Evolutionary conservation across 768 basidiomycete species (phyloP).

Genomic region (Leucosporidium yakuticum): DNA sequence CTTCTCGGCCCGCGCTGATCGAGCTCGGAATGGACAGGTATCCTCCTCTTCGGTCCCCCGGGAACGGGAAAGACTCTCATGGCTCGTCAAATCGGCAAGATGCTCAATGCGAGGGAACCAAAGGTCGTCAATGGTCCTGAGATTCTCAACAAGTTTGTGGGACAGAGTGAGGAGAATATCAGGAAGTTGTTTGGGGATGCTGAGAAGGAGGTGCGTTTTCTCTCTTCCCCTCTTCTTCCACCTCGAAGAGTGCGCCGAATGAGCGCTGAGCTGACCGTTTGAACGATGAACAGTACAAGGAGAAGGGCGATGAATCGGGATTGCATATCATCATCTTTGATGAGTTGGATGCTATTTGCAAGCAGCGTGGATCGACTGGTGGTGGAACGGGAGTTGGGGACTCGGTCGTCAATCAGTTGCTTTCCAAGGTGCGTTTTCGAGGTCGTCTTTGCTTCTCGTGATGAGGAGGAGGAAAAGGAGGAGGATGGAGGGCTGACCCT

Average conservation of each 20-base stretch:
- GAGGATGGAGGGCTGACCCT: not conserved
- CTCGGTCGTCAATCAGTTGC: constrained; percentile 93
- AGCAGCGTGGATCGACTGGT: constrained; percentile 89
- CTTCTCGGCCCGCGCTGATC: not conserved
- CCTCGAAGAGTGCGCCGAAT: not conserved
- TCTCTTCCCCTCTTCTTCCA: not conserved
- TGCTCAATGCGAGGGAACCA: constrained; percentile 95
- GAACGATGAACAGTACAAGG: constrained; percentile 65
- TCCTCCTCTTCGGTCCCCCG: constrained; percentile 89
- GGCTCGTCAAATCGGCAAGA: constrained; percentile 97
- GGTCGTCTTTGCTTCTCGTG: not conserved
- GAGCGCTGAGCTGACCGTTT: not conserved
- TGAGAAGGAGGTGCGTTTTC: constrained; percentile 73
- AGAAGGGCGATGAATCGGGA: constrained; percentile 92
- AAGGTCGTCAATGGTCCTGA: constrained; percentile 99
- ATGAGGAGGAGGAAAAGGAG: too few relatives aligned
- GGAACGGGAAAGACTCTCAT: constrained; percentile 98
- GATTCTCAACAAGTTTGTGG: constrained; percentile 93
- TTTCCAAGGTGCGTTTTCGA: constrained; percentile 70
- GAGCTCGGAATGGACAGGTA: constrained; percentile 52
- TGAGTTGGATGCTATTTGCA: constrained; percentile 96
- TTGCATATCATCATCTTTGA: constrained; percentile 99
- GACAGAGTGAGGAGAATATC: constrained; percentile 95
- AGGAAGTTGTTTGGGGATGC: constrained; percentile 97
- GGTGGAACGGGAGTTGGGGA: constrained; percentile 97